Conservation (phyloP, 2,329 filamentous ascomycete genomes). For the Fusarium nygamai region DNA sequence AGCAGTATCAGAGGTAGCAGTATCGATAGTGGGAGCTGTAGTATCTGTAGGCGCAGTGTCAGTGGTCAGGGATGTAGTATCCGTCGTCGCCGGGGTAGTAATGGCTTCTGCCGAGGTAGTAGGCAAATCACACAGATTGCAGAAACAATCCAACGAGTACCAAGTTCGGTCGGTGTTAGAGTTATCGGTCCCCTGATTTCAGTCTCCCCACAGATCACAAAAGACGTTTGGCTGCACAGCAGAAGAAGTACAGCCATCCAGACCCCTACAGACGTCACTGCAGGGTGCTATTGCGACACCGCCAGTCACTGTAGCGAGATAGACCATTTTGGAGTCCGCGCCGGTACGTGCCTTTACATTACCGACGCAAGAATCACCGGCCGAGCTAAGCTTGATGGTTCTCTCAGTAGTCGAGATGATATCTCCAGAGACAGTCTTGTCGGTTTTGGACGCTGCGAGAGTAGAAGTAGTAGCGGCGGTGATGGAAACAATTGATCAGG, state of each 20-base stretch:
- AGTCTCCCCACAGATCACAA: background rate
- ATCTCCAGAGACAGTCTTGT: too few relatives aligned
- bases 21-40: background rate
- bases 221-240: background rate
- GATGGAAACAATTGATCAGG: accelerated
- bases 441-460: too few relatives aligned
- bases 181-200: accelerated
- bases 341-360: too few relatives aligned
- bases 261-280: background rate
- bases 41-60: background rate
- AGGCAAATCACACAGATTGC: background rate
- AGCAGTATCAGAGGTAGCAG: too few relatives aligned
- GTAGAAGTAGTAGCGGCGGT: too few relatives aligned
- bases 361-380: too few relatives aligned
- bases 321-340: accelerated
- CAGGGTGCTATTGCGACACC: background rate
- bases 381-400: too few relatives aligned
- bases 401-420: too few relatives aligned
- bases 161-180: accelerated
- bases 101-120: background rate
- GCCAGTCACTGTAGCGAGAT: background rate
- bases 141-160: background rate
- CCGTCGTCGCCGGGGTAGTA: background rate
- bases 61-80: too few relatives aligned
- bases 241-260: background rate